A percentile compares a stretch with the other conserved stretches of the same genome.
Conservation (phyloP, 768 basidiomycete genomes). For the Suillus discolor region DNA sequence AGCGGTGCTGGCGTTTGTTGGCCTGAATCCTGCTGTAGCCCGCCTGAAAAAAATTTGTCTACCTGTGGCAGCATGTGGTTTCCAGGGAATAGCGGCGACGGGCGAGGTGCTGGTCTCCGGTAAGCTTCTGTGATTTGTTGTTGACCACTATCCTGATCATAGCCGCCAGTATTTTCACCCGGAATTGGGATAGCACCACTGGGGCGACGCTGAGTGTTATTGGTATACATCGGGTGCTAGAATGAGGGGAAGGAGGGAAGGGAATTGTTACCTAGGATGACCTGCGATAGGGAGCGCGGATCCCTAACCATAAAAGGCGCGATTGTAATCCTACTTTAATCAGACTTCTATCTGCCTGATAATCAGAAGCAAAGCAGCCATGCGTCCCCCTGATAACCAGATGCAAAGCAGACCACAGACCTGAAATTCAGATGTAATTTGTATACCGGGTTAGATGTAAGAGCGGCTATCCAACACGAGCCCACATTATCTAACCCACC, state of each 20-base stretch:
- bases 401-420: too few species aligned
- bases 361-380: too few species aligned
- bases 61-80: neutral
- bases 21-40: neutral
- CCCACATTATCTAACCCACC: neutral
- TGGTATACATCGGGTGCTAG: neutral
- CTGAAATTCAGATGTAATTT: neutral
- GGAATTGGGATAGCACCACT: neutral
- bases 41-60: too few species aligned
- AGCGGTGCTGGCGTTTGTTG: neutral
- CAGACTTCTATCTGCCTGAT: neutral
- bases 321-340: neutral
- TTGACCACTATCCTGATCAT: too few species aligned
- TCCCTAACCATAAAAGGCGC: neutral
- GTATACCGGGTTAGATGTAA: neutral
- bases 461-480: neutral
- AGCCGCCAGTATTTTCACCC: too few species aligned
- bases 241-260: neutral
- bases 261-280: neutral
- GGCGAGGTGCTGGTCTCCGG: too few species aligned
- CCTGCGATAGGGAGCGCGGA: neutral
- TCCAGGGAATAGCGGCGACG: neutral
- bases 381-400: too few species aligned
- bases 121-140: too few species aligned
- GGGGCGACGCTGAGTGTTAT: neutral